phyloP scores from a whole-genome alignment of 2,329 filamentous ascomycete species.

The Ophiostoma angusticollis region DNA sequence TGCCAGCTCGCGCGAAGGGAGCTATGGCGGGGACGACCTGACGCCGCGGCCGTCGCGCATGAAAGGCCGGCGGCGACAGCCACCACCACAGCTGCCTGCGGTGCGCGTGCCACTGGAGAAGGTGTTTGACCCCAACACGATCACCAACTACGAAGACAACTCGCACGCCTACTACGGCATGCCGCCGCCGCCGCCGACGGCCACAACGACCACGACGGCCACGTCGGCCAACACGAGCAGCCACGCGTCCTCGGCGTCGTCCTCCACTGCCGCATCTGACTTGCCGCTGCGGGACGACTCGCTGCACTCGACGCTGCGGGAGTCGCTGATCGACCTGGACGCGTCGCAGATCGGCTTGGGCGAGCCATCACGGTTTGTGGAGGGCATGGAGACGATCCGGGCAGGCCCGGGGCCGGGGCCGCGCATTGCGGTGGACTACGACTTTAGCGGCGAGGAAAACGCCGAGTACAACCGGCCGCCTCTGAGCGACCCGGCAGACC shows the following conservation, averaged over 20 bases:
- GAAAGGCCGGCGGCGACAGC: conserved; percentile 37
- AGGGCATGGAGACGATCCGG: conserved; percentile 49
- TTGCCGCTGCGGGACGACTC: conserved; percentile 47
- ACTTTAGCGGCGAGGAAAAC: conserved; percentile 36
- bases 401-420: conserved; percentile 26
- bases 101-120: conserved; percentile 49
- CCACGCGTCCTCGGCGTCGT: too few species aligned
- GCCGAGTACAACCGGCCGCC: conserved; percentile 37
- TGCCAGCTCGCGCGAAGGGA: too few species aligned
- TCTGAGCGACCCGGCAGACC: conserved; percentile 44
- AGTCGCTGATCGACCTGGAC: conserved; percentile 54
- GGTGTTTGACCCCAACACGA: conserved; percentile 53
- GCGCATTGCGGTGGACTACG: conserved; percentile 36
- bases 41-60: conserved; percentile 39
- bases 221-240: conserved; percentile 14
- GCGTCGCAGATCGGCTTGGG: conserved; percentile 34
- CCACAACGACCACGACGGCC: conserved; percentile 16
- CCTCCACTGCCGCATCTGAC: conserved; percentile 41
- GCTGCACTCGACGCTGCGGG: conserved; percentile 37
- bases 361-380: conserved; percentile 46
- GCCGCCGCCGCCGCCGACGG: conserved; percentile 25
- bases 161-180: conserved; percentile 47
- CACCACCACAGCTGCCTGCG: conserved; percentile 45
- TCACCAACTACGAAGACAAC: conserved; percentile 52
- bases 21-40: conserved; percentile 19